phyloP scores from a whole-genome alignment of 1,284 basidiomycete genomes.

The Agaricales sp. region DNA sequence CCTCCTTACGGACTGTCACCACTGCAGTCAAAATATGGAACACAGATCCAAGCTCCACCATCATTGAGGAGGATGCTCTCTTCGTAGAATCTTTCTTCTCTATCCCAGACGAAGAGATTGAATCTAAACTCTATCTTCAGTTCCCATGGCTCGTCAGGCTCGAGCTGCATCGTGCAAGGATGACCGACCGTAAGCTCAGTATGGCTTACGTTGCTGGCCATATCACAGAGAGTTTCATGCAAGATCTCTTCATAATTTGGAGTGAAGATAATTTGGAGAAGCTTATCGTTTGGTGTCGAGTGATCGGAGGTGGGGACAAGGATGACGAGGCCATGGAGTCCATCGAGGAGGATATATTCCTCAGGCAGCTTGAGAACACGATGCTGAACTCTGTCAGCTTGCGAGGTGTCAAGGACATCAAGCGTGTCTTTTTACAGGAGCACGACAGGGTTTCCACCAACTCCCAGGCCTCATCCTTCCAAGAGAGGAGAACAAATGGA shows the following conservation, averaged over 20 bases:
- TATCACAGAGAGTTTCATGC: slow-evolving; percentile 92
- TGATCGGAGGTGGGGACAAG: slow-evolving; percentile 79
- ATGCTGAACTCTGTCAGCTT: too few relatives aligned
- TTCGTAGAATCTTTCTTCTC: too few relatives aligned
- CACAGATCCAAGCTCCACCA: too few relatives aligned
- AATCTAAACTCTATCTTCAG: slow-evolving; percentile 82
- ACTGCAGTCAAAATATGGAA: slow-evolving; percentile 98
- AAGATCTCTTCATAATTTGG: slow-evolving; percentile 97
- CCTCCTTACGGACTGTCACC: slow-evolving; percentile 91
- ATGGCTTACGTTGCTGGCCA: slow-evolving; percentile 95
- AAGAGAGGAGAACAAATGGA: slow-evolving; percentile 80
- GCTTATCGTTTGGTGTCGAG: slow-evolving; percentile 93
- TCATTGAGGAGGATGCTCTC: too few relatives aligned
- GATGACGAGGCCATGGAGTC: too few relatives aligned
- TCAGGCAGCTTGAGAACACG: too few relatives aligned
- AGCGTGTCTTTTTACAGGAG: too few relatives aligned
- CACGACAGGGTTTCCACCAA: too few relatives aligned
- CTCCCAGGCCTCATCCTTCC: slow-evolving; percentile 50
- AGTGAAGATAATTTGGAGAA: too few relatives aligned
- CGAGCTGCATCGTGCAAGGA: slow-evolving; percentile 93
- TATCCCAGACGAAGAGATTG: too few relatives aligned
- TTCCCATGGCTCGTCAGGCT: slow-evolving; percentile 97
- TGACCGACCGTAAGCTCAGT: slow-evolving; percentile 93
- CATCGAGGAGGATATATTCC: too few relatives aligned
- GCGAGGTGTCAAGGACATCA: too few relatives aligned